Percentiles rank a stretch among this genome's conserved stretches.
Conservation (phyloP, 768 basidiomycete genomes). For the Tephrocybe sp. region DNA sequence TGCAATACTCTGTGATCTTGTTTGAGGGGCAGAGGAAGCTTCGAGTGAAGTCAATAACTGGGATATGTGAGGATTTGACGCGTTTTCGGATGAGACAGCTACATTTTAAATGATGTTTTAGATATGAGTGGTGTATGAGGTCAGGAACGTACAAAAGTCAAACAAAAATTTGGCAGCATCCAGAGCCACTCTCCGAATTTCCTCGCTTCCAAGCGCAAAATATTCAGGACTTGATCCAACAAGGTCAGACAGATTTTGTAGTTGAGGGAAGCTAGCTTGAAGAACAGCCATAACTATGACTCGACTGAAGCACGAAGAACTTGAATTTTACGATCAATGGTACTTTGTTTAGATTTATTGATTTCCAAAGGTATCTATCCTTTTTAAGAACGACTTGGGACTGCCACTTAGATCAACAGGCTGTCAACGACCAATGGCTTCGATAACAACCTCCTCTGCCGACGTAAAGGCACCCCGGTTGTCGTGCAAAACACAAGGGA, state of each 20-base stretch:
- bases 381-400: too few relatives aligned
- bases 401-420: too few relatives aligned
- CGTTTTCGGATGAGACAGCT: slow-evolving; percentile 70
- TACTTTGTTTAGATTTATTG: slow-evolving; percentile 12
- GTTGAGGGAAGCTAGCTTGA: slow-evolving; percentile 27
- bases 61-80: slow-evolving; percentile 63
- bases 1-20: slow-evolving; percentile 58
- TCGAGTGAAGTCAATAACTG: slow-evolving; percentile 68
- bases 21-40: slow-evolving; percentile 70
- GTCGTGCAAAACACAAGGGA: not conserved
- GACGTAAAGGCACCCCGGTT: not conserved
- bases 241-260: slow-evolving; percentile 51
- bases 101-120: slow-evolving; percentile 6
- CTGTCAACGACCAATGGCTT: too few relatives aligned
- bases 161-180: slow-evolving; percentile 74
- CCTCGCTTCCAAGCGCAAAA: slow-evolving; percentile 53
- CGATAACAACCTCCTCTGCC: too few relatives aligned
- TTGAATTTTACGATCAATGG: not conserved
- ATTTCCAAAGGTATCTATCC: slow-evolving; percentile 1
- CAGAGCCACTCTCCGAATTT: slow-evolving; percentile 58
- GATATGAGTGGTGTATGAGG: slow-evolving; percentile 3
- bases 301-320: not conserved
- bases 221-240: slow-evolving; percentile 55
- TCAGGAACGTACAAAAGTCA: slow-evolving; percentile 58
- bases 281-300: not conserved